Evolutionary conservation across 352 stramenopile genomes (phyloP).

Genomic region (Hyphochytrium catenoides): DNA sequence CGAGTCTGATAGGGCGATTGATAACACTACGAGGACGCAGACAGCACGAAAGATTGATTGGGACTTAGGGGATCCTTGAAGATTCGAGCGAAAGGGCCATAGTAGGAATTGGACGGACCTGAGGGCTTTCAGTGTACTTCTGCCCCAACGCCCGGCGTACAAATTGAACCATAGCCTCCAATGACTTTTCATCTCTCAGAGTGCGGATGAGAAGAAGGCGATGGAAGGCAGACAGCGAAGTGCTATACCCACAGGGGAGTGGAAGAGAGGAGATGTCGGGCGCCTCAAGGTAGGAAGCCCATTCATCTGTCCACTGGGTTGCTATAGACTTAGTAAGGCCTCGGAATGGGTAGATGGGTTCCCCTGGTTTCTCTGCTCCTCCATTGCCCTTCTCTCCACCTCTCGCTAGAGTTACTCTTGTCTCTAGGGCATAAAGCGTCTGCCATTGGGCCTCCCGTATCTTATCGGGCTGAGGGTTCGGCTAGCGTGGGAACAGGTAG

Average conservation of each 20-base stretch:
- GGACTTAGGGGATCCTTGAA: too few relatives aligned
- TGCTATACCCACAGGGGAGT: conserved; percentile 17
- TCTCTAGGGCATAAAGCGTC: conserved; percentile 43
- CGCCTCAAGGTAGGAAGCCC: conserved; percentile 27
- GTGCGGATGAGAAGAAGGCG: conserved; percentile 36
- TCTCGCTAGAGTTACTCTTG: conserved; percentile 9
- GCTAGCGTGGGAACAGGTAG: neutral
- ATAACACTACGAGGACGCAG: too few relatives aligned
- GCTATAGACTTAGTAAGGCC: conserved; percentile 32
- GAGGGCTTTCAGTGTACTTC: conserved; percentile 46
- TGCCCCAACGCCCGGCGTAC: conserved; percentile 57
- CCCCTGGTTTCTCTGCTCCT: conserved; percentile 5
- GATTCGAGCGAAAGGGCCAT: too few relatives aligned
- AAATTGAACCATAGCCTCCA: conserved; percentile 52
- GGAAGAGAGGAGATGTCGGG: conserved; percentile 14
- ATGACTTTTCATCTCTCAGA: conserved; percentile 65
- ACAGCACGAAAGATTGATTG: too few relatives aligned
- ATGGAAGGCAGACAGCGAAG: conserved; percentile 29
- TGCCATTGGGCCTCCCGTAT: conserved; percentile 56
- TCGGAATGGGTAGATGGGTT: conserved; percentile 17
- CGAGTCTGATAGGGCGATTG: too few relatives aligned
- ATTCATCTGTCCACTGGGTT: conserved; percentile 25
- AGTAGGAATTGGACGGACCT: too few relatives aligned
- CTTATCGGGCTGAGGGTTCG: conserved; percentile 30
- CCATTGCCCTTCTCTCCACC: conserved; percentile 10